These are phyloP conservation scores for Verticillium alfalfae DNA, from an alignment of 2,329 filamentous ascomycete genomes.

Conservation along the genomic window DNA sequence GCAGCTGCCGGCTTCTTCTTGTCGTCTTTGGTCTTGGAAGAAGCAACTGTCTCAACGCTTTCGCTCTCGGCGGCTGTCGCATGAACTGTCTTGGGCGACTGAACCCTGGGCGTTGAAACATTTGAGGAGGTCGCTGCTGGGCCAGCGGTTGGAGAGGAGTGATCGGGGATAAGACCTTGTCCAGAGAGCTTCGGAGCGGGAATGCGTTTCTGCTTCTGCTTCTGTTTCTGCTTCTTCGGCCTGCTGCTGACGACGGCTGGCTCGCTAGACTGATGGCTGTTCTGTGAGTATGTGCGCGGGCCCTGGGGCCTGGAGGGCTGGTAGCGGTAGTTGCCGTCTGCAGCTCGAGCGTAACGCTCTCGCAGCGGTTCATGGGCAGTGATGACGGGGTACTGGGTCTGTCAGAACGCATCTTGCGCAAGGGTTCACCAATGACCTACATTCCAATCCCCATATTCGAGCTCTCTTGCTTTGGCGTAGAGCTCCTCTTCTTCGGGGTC, in stretches of 20 bases:
- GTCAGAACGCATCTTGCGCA: conserved; percentile 1
- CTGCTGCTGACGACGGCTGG: conserved; percentile 7
- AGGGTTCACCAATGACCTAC: conserved; percentile 46
- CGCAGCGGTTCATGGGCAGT: conserved; percentile 69
- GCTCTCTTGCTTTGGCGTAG: conserved; percentile 63
- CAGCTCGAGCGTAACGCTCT: conserved; percentile 49
- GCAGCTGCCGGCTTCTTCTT: background rate
- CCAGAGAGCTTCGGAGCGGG: background rate
- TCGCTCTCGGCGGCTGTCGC: background rate
- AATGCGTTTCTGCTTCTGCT: conserved; percentile 15
- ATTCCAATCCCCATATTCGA: conserved; percentile 91
- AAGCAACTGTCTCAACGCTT: background rate
- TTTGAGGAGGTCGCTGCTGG: background rate
- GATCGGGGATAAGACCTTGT: background rate
- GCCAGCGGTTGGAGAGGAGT: background rate
- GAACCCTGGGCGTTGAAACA: background rate
- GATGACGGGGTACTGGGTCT: conserved; percentile 80
- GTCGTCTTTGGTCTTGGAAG: background rate
- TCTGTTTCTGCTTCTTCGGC: conserved; percentile 8
- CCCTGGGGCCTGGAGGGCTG: background rate
- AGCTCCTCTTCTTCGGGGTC: conserved; percentile 68
- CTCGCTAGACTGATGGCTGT: conserved; percentile 1
- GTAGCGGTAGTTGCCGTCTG: conserved; percentile 2
- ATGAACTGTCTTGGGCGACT: background rate
- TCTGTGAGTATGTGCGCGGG: background rate